phyloP scores from a whole-genome alignment of 768 basidiomycete species.

The Amanita jacksonii region DNA sequence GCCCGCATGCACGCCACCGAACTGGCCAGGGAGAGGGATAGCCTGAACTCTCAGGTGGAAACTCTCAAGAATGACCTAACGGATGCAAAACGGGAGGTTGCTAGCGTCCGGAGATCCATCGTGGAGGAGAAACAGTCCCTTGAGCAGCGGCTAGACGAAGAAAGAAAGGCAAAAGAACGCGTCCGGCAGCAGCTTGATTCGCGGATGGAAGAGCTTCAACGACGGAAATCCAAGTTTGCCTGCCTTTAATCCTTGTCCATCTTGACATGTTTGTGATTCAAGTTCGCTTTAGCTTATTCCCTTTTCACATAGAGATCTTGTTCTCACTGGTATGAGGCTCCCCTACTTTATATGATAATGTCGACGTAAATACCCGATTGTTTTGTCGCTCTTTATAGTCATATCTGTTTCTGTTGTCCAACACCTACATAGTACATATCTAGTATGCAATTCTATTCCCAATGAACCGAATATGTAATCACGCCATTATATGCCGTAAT shows the following conservation, averaged over 20 bases:
- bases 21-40: conserved; percentile 78
- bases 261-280: not conserved
- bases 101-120: conserved; percentile 65
- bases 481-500: not conserved
- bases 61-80: conserved; percentile 61
- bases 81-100: conserved; percentile 75
- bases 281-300: conserved; percentile 27
- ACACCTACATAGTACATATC: conserved; percentile 12
- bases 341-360: conserved; percentile 16
- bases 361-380: conserved; percentile 35
- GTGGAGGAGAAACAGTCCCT: conserved; percentile 85
- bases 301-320: conserved; percentile 13
- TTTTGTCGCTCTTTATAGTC: conserved; percentile 18
- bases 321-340: conserved; percentile 8
- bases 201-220: conserved; percentile 77
- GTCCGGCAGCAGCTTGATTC: conserved; percentile 79
- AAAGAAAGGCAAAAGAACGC: conserved; percentile 82
- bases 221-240: conserved; percentile 87
- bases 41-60: conserved; percentile 54
- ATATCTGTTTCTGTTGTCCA: not conserved
- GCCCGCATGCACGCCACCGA: conserved; percentile 92
- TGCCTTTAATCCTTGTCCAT: conserved; percentile 50
- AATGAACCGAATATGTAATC: not conserved
- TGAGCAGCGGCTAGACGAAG: conserved; percentile 77
- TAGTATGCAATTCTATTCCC: conserved; percentile 6